Conservation (phyloP, 495 filamentous ascomycete species). For the Penicillium silybi region DNA sequence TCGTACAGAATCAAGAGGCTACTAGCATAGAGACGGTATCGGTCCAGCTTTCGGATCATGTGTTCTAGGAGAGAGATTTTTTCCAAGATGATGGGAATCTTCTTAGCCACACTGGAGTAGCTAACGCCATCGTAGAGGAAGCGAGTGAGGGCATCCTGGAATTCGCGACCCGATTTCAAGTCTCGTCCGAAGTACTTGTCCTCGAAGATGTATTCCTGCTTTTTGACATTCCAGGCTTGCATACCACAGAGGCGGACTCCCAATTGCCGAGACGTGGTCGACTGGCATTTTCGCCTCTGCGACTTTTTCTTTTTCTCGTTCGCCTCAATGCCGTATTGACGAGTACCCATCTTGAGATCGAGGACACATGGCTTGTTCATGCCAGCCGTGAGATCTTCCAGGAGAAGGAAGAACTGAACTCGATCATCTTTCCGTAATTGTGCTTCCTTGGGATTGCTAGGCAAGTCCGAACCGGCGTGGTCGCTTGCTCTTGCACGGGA, state of each 20-base stretch:
- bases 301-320: conserved; percentile 88
- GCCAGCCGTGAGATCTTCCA: conserved; percentile 96
- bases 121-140: conserved; percentile 92
- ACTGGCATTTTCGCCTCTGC: conserved; percentile 85
- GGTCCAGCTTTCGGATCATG: conserved; percentile 72
- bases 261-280: conserved; percentile 85
- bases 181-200: conserved; percentile 97
- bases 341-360: conserved; percentile 98
- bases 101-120: conserved; percentile 67
- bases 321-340: conserved; percentile 95
- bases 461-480: conserved; percentile 30
- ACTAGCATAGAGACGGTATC: conserved; percentile 93
- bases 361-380: conserved; percentile 96
- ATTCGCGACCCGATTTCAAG: conserved; percentile 83
- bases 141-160: conserved; percentile 80
- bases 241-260: conserved; percentile 94
- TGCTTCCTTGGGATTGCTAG: conserved; percentile 75
- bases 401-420: conserved; percentile 85
- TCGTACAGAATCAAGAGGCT: conserved; percentile 95
- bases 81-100: conserved; percentile 81
- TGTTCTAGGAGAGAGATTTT: conserved; percentile 77
- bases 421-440: conserved; percentile 65
- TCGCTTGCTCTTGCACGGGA: conserved; percentile 6
- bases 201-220: conserved; percentile 78
- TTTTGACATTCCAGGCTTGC: conserved; percentile 88